A percentile compares a stretch with the other conserved stretches of the same genome.
These are phyloP conservation scores for Colletotrichum phormii DNA, from an alignment of 2,329 filamentous ascomycete genomes.

Conservation along the genomic window DNA sequence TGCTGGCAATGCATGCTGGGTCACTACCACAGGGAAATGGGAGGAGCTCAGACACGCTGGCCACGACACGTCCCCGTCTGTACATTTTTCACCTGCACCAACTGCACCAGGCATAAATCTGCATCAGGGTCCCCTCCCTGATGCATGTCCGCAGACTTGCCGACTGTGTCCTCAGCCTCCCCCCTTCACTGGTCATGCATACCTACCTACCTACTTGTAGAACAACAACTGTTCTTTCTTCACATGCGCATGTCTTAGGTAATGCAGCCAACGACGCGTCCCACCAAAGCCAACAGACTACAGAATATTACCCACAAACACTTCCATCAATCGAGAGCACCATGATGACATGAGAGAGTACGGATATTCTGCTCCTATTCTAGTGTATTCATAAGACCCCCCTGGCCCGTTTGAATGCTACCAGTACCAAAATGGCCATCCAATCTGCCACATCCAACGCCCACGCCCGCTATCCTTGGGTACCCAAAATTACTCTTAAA, in stretches of 20 bases:
- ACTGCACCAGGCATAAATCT: slow-evolving; percentile 14
- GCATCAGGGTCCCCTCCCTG: slow-evolving; percentile 1
- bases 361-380: neutral
- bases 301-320: neutral
- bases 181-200: neutral
- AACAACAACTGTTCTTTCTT: neutral
- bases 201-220: neutral
- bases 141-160: neutral
- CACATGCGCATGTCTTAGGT: neutral
- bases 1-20: neutral
- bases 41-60: slow-evolving; percentile 31
- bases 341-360: neutral
- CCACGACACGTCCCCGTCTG: neutral
- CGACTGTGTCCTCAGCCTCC: too few species aligned
- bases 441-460: slow-evolving; percentile 20
- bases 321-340: neutral
- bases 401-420: neutral
- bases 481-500: slow-evolving; percentile 20
- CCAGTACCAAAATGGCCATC: neutral
- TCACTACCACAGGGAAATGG: neutral
- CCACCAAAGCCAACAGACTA: neutral
- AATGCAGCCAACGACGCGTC: neutral
- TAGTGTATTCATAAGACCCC: neutral
- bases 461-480: slow-evolving; percentile 16
- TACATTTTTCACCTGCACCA: neutral